Conservation (phyloP, 2,329 filamentous ascomycete species). For the Aspergillus quadrilineatus region DNA sequence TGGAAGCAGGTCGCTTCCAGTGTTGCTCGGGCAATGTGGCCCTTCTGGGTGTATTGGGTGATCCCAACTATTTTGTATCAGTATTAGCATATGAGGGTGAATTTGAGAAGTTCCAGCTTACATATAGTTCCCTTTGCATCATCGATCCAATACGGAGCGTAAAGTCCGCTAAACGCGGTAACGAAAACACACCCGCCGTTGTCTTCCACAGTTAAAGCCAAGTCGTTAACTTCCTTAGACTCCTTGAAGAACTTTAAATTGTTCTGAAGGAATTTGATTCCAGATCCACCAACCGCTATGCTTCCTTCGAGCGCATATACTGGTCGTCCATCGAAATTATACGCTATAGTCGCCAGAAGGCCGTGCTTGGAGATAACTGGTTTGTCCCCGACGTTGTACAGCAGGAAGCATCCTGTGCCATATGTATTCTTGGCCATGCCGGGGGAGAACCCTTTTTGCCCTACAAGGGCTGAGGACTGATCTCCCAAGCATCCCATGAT, state of each 20-base stretch:
- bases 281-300: conserved; percentile 77
- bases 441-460: conserved; percentile 77
- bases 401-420: conserved; percentile 82
- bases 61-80: conserved; percentile 61
- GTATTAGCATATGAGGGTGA: conserved; percentile 4
- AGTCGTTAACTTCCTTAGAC: conserved; percentile 61
- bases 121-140: conserved; percentile 86
- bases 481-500: conserved; percentile 83
- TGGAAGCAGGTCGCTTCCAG: conserved; percentile 91
- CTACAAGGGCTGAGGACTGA: conserved; percentile 81
- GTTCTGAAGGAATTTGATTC: conserved; percentile 71
- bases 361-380: conserved; percentile 83
- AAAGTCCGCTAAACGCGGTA: conserved; percentile 85
- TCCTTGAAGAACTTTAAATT: conserved; percentile 62
- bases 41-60: conserved; percentile 78
- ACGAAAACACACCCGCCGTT: conserved; percentile 85
- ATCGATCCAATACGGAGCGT: conserved; percentile 93
- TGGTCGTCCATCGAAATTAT: conserved; percentile 69
- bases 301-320: conserved; percentile 82
- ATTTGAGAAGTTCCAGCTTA: conserved; percentile 38
- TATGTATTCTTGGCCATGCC: conserved; percentile 90
- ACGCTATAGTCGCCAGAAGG: conserved; percentile 79
- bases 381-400: conserved; percentile 82
- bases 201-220: conserved; percentile 65
- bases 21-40: conserved; percentile 84